Base-by-base conservation (phyloP, 164 flowering plant species). In the Nymphaea colorata region DNA sequence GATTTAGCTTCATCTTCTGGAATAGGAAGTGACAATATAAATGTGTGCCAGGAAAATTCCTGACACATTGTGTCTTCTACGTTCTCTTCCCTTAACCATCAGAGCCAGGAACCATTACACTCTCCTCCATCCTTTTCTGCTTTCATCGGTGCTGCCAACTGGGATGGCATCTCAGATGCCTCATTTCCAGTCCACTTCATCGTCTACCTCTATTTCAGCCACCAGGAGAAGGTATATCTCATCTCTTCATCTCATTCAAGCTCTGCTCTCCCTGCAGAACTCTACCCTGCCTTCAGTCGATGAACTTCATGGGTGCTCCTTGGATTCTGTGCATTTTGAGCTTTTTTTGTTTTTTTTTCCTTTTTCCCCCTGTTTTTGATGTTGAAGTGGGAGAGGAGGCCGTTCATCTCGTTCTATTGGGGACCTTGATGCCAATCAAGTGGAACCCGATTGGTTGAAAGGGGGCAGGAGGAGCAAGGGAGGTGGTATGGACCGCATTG, bases 401-500 rank as follows among this genome's bases (percentile, higher is more conserved):
- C 57, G 57, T 51, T 5, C 8, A 8, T 8, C 12, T 51, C 36
- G 36, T 25, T 25, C 36, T 25, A 25, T 25, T 64, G 43, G 44
- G 15, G 84, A 72, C 12, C 42, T 53, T 41, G 74, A 61, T 6
- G 65, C 64, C 5, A 16, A 43, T 59, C 44, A 25, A 17, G 57
- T 16, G 73, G 72, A 69, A 66, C 76, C 67, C 6, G 85, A 76
- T 25, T 70, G 71, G 51, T 64, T 73, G 1, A 70, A 79, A 59
- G 86, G 82, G 2, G 74, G 84, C 47, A 73, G 80, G 2, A 76
- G 77, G 4, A 62, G 66, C 4, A 71, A 57, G 63, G 79, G 64
- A 43, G 59, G 25, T 25, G 70, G 70, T n/a, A 71, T 71, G 69
- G 76, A 76, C 67, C 64, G 60, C 62, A 72, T 79, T 8, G 82